These are phyloP conservation scores for Lepiota subincarnata DNA, from an alignment of 768 basidiomycete species.

Conservation along the genomic window DNA sequence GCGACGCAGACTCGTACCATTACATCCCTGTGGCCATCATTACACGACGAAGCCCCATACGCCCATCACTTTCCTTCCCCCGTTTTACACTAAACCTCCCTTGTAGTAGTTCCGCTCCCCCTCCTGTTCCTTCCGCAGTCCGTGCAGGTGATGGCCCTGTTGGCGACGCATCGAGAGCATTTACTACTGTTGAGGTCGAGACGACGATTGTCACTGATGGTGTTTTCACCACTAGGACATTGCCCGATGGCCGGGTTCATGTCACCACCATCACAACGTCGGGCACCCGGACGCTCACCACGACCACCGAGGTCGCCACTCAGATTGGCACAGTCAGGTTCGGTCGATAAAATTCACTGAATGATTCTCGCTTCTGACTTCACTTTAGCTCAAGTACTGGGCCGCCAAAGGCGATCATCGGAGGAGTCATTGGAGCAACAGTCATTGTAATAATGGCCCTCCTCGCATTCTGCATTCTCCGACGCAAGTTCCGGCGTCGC, in stretches of 20 bases:
- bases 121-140: neutral
- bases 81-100: neutral
- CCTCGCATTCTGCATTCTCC: neutral
- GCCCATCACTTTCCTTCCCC: no score
- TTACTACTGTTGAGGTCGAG: neutral
- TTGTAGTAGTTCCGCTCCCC: neutral
- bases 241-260: neutral
- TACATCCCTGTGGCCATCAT: no score
- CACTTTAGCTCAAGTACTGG: neutral
- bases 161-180: neutral
- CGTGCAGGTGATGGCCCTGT: neutral
- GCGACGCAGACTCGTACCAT: no score
- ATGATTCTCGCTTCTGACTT: neutral
- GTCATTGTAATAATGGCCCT: neutral
- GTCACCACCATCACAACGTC: neutral
- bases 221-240: neutral
- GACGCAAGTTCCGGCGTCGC: no score
- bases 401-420: neutral
- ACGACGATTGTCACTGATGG: neutral
- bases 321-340: neutral
- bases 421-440: conserved; percentile 1
- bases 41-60: no score
- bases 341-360: neutral
- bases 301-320: neutral
- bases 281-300: neutral